Percentiles rank a stretch among this genome's conserved stretches.
Evolutionary conservation across 805 yeast genomes (phyloP).

Genomic region (Saturnispora saitoi): DNA sequence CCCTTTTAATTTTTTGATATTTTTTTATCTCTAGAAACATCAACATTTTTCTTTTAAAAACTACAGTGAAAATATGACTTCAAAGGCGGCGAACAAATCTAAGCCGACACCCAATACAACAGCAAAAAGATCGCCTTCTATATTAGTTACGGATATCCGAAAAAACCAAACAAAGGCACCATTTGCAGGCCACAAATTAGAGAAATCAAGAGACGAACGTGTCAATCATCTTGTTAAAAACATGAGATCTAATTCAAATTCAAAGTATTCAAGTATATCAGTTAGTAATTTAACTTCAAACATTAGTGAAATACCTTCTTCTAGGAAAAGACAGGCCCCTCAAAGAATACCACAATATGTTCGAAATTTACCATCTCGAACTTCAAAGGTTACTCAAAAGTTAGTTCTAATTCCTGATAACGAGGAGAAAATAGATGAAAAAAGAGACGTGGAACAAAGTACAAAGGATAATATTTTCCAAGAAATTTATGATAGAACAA

Average conservation of each 20-base stretch:
- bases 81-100: not conserved
- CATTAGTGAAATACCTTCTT: constrained; percentile 84
- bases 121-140: constrained; percentile 86
- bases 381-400: constrained; percentile 79
- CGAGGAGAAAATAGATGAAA: constrained; percentile 15
- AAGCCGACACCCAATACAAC: not conserved
- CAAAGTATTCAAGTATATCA: constrained; percentile 66
- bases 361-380: constrained; percentile 57
- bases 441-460: constrained; percentile 16
- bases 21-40: not conserved
- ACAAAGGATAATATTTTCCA: constrained; percentile 31
- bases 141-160: constrained; percentile 84
- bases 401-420: constrained; percentile 78
- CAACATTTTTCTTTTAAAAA: not conserved
- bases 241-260: constrained; percentile 18
- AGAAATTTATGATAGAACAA: constrained; percentile 24
- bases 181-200: constrained; percentile 56
- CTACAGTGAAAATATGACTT: not conserved
- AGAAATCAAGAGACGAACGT: constrained; percentile 16
- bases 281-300: constrained; percentile 72
- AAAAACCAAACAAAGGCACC: constrained; percentile 54
- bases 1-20: not conserved
- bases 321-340: constrained; percentile 32
- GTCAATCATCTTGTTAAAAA: constrained; percentile 11
- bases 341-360: constrained; percentile 38